Evolutionary conservation across 371 early-diverging fungal genomes (phyloP).

Genomic region (Phascolomyces articulosus): DNA sequence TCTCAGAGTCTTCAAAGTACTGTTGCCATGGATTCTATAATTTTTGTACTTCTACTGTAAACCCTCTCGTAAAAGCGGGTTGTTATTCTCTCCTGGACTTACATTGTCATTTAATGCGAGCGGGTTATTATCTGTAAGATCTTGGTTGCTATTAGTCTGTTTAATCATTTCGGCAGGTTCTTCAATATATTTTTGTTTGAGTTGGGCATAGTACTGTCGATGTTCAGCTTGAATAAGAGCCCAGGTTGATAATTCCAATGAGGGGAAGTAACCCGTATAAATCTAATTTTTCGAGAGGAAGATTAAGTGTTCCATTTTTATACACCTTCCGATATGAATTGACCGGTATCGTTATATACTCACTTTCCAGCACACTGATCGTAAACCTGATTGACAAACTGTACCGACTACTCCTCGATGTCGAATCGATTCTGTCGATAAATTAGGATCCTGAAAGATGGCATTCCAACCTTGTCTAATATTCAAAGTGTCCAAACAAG

Average conservation of each 20-base stretch:
- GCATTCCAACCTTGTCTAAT: constrained; percentile 27
- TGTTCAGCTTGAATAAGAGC: constrained; percentile 58
- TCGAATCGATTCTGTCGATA: constrained; percentile 32
- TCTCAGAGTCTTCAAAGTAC: constrained; percentile 86
- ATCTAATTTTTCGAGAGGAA: too few relatives aligned
- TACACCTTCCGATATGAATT: too few relatives aligned
- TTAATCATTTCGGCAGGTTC: constrained; percentile 60
- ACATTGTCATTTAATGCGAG: constrained; percentile 82
- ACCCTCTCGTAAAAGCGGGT: too few relatives aligned
- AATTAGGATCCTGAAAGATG: constrained; percentile 28
- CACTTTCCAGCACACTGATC: constrained; percentile 57
- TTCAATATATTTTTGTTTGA: constrained; percentile 69
- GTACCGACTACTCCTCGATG: constrained; percentile 37
- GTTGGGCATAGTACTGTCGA: constrained; percentile 69
- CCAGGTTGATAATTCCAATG: constrained; percentile 63
- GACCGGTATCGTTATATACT: background rate
- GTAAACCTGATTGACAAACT: constrained; percentile 44
- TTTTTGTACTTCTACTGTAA: too few relatives aligned
- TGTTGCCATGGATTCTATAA: constrained; percentile 90
- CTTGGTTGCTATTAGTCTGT: constrained; percentile 37
- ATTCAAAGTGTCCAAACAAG: too few relatives aligned
- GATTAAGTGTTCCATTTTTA: too few relatives aligned
- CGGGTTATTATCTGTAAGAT: constrained; percentile 80
- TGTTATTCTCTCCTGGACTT: constrained; percentile 6
- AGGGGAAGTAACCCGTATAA: constrained; percentile 59